Base-by-base conservation (phyloP, 1,284 basidiomycete genomes). In the Irpex lacteus region DNA sequence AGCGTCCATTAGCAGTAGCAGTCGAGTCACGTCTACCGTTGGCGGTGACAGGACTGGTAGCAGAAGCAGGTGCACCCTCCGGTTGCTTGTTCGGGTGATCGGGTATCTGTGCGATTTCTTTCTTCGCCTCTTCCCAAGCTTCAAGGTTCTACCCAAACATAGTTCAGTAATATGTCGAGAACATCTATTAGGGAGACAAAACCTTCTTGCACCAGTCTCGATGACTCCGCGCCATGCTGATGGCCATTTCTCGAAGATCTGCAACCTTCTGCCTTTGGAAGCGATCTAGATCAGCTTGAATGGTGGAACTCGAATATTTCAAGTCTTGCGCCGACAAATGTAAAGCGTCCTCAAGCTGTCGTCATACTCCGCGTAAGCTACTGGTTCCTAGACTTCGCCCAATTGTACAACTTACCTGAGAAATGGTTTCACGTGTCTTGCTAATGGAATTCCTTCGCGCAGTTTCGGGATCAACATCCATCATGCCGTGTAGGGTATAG, bases 181-280 rank as follows among this genome's bases (percentile, higher is more conserved):
- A 19, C 37, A 50, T 38, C 26, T 34, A 4, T 5, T 61, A 37
- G 60, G 19, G 38, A 13, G 34, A 36, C 76, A 79, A 61, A 66
- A 95, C 95, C 87, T 95, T 93, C 78, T 91, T 88, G 75, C 95
- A 97, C 93, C 95, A 98, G 68, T 99, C 97, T 59, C 92, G 86
- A 76, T 99, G 98, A 66, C 90, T 90, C 69, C 86, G 85, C 1
- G 95, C 94, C 83, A 98, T 92, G 71, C 88, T 87, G 67, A 98
- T 91, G 60, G 92, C 82, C 92, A 99, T 95, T 73, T 96, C 91
- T 49, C 94, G 83, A 67, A 99, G 72, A 79, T 99, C 98, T 2
- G 94, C 94, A 4, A 99, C 97, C 76, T 99, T 99, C 79, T 98
- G 96, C 19, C 98, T 85, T 76, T 99, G 98, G 79, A 99, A 99